Evolutionary conservation across 164 flowering plant genomes (phyloP), one percentile per base, ranked within the genome.

Genomic region (Stephania japonica): DNA sequence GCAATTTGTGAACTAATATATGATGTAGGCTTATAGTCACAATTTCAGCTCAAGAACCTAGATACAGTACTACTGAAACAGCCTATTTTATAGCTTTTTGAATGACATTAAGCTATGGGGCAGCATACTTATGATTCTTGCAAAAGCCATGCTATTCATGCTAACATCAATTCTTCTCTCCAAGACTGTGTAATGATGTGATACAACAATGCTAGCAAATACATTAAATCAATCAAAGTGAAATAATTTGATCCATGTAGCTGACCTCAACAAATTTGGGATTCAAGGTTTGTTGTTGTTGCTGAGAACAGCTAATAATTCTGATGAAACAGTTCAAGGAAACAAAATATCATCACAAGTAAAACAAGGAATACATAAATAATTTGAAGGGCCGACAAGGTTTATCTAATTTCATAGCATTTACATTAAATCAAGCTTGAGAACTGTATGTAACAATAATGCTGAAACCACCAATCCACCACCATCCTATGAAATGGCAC

Each of bases 1-100:
- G 75, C 91, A 88, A 85, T 80, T 88, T 88, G 86, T 86, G 65
- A 84, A 80, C 12, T 75, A 42, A 74, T n/a, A 78, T 19, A 38
- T 70, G 38, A 80, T 1, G 42, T 72, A 27, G 67, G 59, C 69
- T 65, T 80, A 71, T 78, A 70, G 61, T 67, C 27, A 11, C 59
- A 21, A 47, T 56, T 41, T 62, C 4, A 18, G 6, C 61, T 25
- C n/a, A 42, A 42, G 67, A 65, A 67, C 16, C 41, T 43, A 24
- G 62, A 61, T 69, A 21, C 26, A 32, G 50, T 44, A 18, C 16
- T 24, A 59, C 6, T n/a, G 8, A n/a, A 59, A 59, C 64, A 59
- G 23, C 23, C 21, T 59, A 21, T 59, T 16, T 8, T 59, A 7
- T 56, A 56, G 63, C 63, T 16, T 16, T 59, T 18, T 1, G 19